These are phyloP conservation scores for Hemileia vastatrix DNA, from an alignment of 1,284 basidiomycete species.

Conservation along the genomic window DNA sequence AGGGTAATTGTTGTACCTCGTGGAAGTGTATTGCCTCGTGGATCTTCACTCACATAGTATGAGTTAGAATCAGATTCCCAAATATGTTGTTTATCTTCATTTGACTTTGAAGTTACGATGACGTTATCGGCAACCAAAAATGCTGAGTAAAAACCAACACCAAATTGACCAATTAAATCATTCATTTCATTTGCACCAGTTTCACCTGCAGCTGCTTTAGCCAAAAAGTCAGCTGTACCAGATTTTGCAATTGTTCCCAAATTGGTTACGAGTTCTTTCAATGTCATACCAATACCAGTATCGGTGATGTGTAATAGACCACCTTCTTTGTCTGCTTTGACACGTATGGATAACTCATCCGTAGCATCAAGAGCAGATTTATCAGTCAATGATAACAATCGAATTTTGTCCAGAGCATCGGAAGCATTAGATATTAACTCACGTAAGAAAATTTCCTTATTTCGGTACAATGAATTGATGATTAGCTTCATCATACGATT, in stretches of 20 bases:
- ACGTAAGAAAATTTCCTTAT: conserved; percentile 80
- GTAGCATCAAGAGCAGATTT: conserved; percentile 56
- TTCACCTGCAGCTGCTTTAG: conserved; percentile 60
- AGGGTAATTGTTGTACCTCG: conserved; percentile 84
- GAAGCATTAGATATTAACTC: conserved; percentile 89
- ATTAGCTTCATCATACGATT: too few relatives aligned
- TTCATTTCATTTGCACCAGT: conserved; percentile 49
- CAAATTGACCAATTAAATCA: conserved; percentile 70
- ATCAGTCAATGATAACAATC: conserved; percentile 70
- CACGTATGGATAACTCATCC: conserved; percentile 69
- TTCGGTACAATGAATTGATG: conserved; percentile 18
- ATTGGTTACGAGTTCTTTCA: conserved; percentile 61
- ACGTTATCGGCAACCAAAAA: conserved; percentile 86
- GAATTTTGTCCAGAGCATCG: conserved; percentile 85
- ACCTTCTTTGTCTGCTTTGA: conserved; percentile 57
- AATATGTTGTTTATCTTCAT: conserved; percentile 55
- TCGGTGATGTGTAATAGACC: conserved; percentile 52
- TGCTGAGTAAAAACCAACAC: conserved; percentile 45
- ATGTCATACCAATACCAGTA: conserved; percentile 85
- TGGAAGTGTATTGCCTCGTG: conserved; percentile 75
- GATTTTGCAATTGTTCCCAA: conserved; percentile 86
- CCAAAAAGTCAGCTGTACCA: conserved; percentile 82
- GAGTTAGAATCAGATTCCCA: conserved; percentile 77
- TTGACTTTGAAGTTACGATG: conserved; percentile 66
- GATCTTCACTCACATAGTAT: conserved; percentile 76